Conservation (phyloP, 2,329 filamentous ascomycete species). For the Aspergillus quadricinctus region DNA sequence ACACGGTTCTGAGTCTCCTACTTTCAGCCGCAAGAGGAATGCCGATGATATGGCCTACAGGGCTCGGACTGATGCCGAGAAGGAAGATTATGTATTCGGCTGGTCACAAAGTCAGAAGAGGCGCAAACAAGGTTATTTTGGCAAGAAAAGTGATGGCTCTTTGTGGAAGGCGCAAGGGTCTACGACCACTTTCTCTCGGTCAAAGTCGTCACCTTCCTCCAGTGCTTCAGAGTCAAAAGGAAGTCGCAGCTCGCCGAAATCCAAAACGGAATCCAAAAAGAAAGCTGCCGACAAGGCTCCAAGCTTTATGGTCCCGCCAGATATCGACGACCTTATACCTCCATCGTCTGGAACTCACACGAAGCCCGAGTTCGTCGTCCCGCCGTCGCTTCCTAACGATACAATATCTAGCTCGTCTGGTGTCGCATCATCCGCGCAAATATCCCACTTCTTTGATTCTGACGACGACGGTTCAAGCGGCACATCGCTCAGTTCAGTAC, state of each 20-base stretch:
- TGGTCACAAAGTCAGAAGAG: conserved; percentile 13
- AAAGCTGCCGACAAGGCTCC: conserved; percentile 2
- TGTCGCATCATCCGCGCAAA: conserved; percentile 19
- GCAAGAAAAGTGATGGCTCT: conserved; percentile 10
- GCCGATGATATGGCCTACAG: conserved; percentile 5
- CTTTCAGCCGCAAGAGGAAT: conserved; percentile 11
- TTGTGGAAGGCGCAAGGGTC: conserved; percentile 13
- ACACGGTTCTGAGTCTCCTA: conserved; percentile 4
- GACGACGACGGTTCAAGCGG: conserved; percentile 26
- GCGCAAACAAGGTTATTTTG: conserved; percentile 15
- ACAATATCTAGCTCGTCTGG: conserved; percentile 26
- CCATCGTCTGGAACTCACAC: conserved; percentile 8
- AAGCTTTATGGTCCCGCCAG: conserved; percentile 22
- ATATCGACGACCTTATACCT: conserved; percentile 17
- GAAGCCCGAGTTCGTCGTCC: conserved; percentile 22
- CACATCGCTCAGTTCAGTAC: conserved; percentile 28
- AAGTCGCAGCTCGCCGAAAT: conserved; percentile 3
- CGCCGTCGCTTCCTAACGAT: conserved; percentile 19
- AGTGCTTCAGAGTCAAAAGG: conserved; percentile 7
- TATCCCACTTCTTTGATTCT: conserved; percentile 18
- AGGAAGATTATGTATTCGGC: conserved; percentile 2
- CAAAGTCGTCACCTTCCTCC: conserved; percentile 6
- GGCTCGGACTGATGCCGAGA: conserved; percentile 3
- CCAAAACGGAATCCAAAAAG: conserved; percentile 6
- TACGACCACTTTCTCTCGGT: conserved; percentile 6